Base-by-base conservation (phyloP, 2,329 filamentous ascomycete species). In the Acrocalymma vagum region DNA sequence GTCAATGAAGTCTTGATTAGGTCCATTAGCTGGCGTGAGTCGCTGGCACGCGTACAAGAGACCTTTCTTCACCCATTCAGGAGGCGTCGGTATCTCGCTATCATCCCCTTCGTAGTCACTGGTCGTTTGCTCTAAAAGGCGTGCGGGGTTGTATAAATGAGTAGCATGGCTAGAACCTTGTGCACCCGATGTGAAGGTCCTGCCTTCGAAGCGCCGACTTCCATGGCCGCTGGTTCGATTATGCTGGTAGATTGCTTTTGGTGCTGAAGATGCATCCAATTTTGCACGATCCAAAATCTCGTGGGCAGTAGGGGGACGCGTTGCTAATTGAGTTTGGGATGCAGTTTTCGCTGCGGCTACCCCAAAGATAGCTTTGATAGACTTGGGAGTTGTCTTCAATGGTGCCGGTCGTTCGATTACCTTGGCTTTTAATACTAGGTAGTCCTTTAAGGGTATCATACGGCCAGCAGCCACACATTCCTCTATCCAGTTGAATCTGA, bases 1-100 rank as follows among this genome's bases (percentile, higher is more conserved):
- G 1, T 80, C 71, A 27, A 96, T 82, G 64, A 99, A 97, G 0
- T 69, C 69, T 27, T 83, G 77, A 55, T 97, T 97, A 0, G 88
- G 87, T 0, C 84, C 77, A 38, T 85, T 73, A 0, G 82, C 70
- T 0, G 85, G 87, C 0, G 91, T 90, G 1, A 84, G 81, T 16
- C 93, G 84, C 64, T 95, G 83, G 58, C 94, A 97, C 5, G 92
- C 85, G 67, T 94, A 96, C 5, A 76, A 76, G 9, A 83, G 74
- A 18, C 80, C 77, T 38, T 87, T 69, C 27, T 77, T 72, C 9
- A 85, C 81, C 83, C 83, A 95, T 3, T 82, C 80, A 1, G 91
- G 92, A 9, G 89, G 71, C 0, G 80, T 76, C 0, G 88, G 90
- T 1, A 89, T 63, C 3, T 79, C 69, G 23, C 45, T 72, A 18